Conservation (phyloP, 352 stramenopile species). For the Plasmopara muralis region DNA sequence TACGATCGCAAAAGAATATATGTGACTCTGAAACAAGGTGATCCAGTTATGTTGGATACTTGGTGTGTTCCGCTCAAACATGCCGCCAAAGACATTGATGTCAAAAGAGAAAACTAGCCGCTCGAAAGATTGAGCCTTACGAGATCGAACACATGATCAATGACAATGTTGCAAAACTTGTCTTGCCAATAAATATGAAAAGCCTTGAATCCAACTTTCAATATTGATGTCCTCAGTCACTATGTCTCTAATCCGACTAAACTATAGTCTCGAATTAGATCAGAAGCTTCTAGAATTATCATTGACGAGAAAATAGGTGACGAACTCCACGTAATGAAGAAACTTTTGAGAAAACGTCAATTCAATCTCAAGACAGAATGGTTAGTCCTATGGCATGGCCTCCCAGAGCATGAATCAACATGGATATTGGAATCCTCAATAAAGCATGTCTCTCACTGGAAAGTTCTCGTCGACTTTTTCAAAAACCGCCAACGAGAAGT, state of each 20-base stretch:
- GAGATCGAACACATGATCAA: conserved; percentile 4
- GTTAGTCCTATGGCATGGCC: neutral
- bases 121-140: conserved; percentile 9
- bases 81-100: conserved; percentile 5
- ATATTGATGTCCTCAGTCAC: neutral
- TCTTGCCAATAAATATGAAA: neutral
- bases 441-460: neutral
- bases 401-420: neutral
- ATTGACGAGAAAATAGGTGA: neutral
- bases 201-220: neutral
- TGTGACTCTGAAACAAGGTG: neutral
- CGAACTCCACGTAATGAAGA: neutral
- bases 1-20: conserved; percentile 2
- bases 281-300: neutral
- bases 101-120: conserved; percentile 7
- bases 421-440: neutral
- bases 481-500: neutral
- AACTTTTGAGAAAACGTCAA: neutral
- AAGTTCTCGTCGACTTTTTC: neutral
- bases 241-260: neutral
- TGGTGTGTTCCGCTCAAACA: conserved; percentile 3
- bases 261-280: neutral
- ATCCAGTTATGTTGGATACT: conserved; percentile 10
- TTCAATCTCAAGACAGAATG: neutral
- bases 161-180: neutral